Base-by-base conservation (phyloP, 192 early-diverging fungal genomes). In the Gryganskiella cystojenkinii region DNA sequence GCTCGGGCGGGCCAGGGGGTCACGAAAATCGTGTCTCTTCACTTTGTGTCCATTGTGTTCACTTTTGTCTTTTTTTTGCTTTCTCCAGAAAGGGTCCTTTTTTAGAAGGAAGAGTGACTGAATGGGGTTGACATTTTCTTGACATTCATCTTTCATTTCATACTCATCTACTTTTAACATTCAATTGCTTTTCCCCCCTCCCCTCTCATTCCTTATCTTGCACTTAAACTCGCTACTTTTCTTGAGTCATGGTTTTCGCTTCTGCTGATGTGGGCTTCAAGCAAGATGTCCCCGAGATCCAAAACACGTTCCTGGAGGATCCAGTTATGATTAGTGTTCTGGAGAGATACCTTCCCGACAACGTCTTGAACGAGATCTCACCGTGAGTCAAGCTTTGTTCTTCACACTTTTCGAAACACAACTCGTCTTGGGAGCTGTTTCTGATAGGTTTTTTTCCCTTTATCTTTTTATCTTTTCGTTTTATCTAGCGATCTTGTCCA, bases 321-420 rank as follows among this genome's bases (percentile, higher is more conserved):
- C 56, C 67, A 46, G 82, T 81, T 10, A 71, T 90, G 49, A 64
- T 83, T 46, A 74, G 81, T 14, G 79, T 89, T 22, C 79, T 90
- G 14, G 71, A 80, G 61, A 84, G 82, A 52, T 57, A 68, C 44
- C 35, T 90, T 2, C 89, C 87, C 13, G 27, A 42, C 13, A 37
- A 72, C 0, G 79, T 87, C 17, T 20, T 85, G 22, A 42, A 28
- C 2, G 71, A 81, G 30, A 82, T 90, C 28, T 63, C 78, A 11
- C 81, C 84, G 59, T 85, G 87, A 70, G 79, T 87, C 3, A 9
- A 42, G 17, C 47, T 71, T 11, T 34, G 84, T 20, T 5, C 35
- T 17, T 15, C 33, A 33, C 20, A 9, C 8, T 28, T 56, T 13
- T n/a, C 33, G 9, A 4, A 4, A n/a, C 25, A 3, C n/a, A 20